A percentile compares a stretch with the other conserved stretches of the same genome.
Conservation (phyloP, 306 rosid genomes). For the Begonia loranthoides region DNA sequence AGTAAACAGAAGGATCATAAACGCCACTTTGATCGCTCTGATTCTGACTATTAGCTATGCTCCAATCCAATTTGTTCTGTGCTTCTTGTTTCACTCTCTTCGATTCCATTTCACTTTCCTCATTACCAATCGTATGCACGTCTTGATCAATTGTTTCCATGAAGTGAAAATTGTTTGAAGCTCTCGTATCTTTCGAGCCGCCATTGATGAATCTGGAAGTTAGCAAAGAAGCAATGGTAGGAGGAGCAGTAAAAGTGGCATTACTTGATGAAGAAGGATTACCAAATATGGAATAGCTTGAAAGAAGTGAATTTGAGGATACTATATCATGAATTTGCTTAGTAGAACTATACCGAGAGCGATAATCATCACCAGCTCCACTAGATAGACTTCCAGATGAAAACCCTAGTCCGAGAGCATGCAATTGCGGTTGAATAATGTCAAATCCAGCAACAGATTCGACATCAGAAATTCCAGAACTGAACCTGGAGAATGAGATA, state of each 20-base stretch:
- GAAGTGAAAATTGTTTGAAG: slow-evolving; percentile 19
- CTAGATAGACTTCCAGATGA: slow-evolving; percentile 21
- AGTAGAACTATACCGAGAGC: slow-evolving; percentile 22
- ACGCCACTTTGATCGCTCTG: slow-evolving; percentile 45
- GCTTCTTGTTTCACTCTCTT: slow-evolving; percentile 58
- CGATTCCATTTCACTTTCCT: slow-evolving; percentile 7
- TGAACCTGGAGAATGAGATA: slow-evolving; percentile 32
- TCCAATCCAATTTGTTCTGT: slow-evolving; percentile 31
- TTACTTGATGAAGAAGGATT: slow-evolving; percentile 12
- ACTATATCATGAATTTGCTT: slow-evolving; percentile 16
- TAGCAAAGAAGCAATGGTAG: slow-evolving; percentile 42
- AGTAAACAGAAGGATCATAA: slow-evolving; percentile 53
- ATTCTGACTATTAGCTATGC: slow-evolving; percentile 22
- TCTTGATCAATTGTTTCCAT: slow-evolving; percentile 31
- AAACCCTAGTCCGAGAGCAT: slow-evolving; percentile 31
- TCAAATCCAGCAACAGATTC: slow-evolving; percentile 30
- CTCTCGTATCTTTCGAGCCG: slow-evolving; percentile 22
- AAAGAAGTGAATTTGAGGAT: slow-evolving; percentile 20
- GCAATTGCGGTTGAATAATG: slow-evolving; percentile 26
- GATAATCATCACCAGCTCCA: slow-evolving; percentile 13
- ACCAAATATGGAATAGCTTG: slow-evolving; percentile 41
- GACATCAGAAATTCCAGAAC: slow-evolving; percentile 8
- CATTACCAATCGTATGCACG: slow-evolving; percentile 18
- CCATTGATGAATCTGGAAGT: slow-evolving; percentile 38
- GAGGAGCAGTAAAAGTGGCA: slow-evolving; percentile 14